Percentiles rank a stretch among this genome's conserved stretches.
Evolutionary conservation across 148 eudicot genomes (phyloP).

Genomic region (Rhododendron griersonianum): DNA sequence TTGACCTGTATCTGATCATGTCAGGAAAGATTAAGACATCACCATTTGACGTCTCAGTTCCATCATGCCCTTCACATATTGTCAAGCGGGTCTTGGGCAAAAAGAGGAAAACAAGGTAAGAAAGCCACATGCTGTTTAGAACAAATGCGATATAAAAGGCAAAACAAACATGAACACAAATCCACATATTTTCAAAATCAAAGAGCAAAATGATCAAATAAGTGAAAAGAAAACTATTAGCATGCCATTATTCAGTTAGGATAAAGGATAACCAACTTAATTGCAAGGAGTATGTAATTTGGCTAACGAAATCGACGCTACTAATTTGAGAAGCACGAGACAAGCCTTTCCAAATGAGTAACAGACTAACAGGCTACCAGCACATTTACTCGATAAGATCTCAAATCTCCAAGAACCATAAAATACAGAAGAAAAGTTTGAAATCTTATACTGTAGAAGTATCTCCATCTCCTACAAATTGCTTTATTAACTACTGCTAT

Average conservation of each 20-base stretch:
- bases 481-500: not conserved
- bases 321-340: not conserved
- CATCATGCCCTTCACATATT: constrained; percentile 98
- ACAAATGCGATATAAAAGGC: not conserved
- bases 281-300: not conserved
- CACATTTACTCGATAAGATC: not conserved
- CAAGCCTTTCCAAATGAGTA: not conserved
- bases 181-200: not conserved
- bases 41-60: constrained; percentile 97
- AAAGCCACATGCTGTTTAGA: not conserved
- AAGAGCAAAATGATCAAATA: not conserved
- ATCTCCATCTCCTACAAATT: not conserved
- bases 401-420: constrained; percentile 1
- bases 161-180: not conserved
- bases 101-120: constrained; percentile 11
- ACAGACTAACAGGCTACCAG: not conserved
- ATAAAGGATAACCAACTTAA: not conserved
- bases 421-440: not conserved
- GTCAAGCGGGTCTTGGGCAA: constrained; percentile 74
- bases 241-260: not conserved
- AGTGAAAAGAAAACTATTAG: not conserved
- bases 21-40: constrained; percentile 98
- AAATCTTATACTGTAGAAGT: not conserved
- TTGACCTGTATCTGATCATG: constrained; percentile 96
- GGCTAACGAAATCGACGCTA: not conserved